These are phyloP conservation scores for Fragaria iinumae DNA, from an alignment of 306 rosid genomes.

Conservation along the genomic window DNA sequence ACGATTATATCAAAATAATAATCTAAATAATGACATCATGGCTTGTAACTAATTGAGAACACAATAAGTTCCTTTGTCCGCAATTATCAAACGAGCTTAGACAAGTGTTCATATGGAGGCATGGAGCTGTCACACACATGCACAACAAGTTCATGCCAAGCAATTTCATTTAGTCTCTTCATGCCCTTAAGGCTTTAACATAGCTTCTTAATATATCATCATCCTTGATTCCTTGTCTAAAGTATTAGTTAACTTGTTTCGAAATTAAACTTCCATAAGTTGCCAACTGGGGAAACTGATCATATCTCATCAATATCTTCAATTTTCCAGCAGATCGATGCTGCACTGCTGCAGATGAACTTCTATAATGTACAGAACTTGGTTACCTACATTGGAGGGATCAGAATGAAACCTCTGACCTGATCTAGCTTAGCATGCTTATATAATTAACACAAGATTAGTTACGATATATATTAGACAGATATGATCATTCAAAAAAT, in stretches of 20 bases:
- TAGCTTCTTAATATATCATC: neutral
- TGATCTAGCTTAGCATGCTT: neutral
- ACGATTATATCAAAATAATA: neutral
- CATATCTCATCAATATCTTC: too few relatives aligned
- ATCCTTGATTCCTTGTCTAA: neutral
- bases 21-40: neutral
- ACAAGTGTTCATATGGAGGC: neutral
- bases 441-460: neutral
- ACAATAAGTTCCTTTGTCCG: neutral
- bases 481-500: too few relatives aligned
- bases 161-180: constrained; percentile 15
- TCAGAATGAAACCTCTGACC: neutral
- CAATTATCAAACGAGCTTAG: constrained; percentile 1
- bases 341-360: neutral
- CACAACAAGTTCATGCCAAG: constrained; percentile 18
- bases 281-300: too few relatives aligned
- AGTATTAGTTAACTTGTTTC: neutral
- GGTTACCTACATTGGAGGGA: neutral
- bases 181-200: neutral
- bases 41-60: neutral
- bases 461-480: neutral
- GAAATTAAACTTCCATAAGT: neutral
- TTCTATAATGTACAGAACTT: neutral
- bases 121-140: constrained; percentile 24
- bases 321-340: neutral